These are phyloP conservation scores for Triangularia verruculosa DNA, from an alignment of 2,329 filamentous ascomycete genomes.

Conservation along the genomic window DNA sequence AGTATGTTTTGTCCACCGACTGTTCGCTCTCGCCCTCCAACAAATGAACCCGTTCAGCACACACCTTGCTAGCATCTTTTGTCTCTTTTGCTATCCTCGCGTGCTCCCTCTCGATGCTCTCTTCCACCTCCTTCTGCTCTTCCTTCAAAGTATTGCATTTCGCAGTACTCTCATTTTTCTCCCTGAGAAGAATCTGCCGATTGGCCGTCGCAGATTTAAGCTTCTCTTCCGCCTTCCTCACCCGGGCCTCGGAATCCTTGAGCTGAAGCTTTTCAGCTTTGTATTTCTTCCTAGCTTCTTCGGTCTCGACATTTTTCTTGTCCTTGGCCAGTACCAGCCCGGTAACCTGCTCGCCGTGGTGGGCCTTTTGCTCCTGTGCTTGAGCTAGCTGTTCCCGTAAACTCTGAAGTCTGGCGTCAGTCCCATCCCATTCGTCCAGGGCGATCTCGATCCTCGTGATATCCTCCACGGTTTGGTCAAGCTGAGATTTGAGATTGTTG, in stretches of 20 bases:
- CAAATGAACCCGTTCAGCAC: slow-evolving; percentile 56
- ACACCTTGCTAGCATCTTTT: slow-evolving; percentile 52
- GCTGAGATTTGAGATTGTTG: slow-evolving; percentile 34
- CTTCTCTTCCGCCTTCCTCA: slow-evolving; percentile 57
- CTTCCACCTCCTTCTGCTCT: slow-evolving; percentile 44
- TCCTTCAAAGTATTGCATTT: slow-evolving; percentile 18
- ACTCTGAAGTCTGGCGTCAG: slow-evolving; percentile 62
- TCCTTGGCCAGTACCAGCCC: slow-evolving; percentile 50
- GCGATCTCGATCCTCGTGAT: slow-evolving; percentile 53
- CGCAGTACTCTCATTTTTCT: slow-evolving; percentile 36
- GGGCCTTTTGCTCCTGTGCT: slow-evolving; percentile 41
- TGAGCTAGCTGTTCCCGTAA: slow-evolving; percentile 58
- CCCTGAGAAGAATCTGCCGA: slow-evolving; percentile 51
- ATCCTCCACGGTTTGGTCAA: slow-evolving; percentile 59
- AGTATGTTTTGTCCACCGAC: slow-evolving; percentile 53
- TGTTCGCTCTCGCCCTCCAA: slow-evolving; percentile 61
- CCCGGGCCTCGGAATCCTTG: slow-evolving; percentile 42
- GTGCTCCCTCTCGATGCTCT: slow-evolving; percentile 46
- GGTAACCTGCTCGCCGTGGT: slow-evolving; percentile 49
- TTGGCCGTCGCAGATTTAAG: slow-evolving; percentile 46
- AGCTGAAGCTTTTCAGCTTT: slow-evolving; percentile 33
- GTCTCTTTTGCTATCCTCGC: slow-evolving; percentile 52
- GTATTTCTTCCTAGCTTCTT: slow-evolving; percentile 39
- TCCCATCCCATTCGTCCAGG: slow-evolving; percentile 64
- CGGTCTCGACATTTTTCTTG: slow-evolving; percentile 43